Base-by-base conservation (phyloP, 768 basidiomycete species). In the Suillus lakei region DNA sequence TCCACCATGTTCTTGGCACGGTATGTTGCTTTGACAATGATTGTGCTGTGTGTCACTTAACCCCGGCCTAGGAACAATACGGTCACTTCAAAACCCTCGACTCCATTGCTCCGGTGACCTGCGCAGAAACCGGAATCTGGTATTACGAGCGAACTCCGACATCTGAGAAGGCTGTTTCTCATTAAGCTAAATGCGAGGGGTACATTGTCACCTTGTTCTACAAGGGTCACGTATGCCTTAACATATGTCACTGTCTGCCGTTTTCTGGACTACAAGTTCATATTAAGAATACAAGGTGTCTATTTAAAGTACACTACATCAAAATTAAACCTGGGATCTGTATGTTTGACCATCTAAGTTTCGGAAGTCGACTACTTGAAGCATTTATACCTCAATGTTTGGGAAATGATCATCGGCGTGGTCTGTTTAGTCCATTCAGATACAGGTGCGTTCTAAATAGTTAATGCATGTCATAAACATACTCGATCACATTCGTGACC, bases 1-100 rank as follows among this genome's bases (percentile, higher is more conserved):
- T 86, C 75, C 84, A 81, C 69, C 90, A 92, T 72, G 87, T 91
- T 48, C 75, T 82, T 62, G 90, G 91, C 63, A 85, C 85, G 21
- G 87, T 88, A 67, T 65, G 84, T 77, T 18, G 16, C 36, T n/a
- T 53, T 61, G 5, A 30, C 44, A 28, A 36, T 53, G 32, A 53
- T 4, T 16, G 30, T 58, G 30, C 28, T 30, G 30, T 21, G 10
- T 38, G 41, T 61, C 26, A 39, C 8, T 39, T 26, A 26, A 58
- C 16, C 56, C 56, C 46, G 43, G 61, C 8, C 30, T 66, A 87
- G 86, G 86, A 88, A 71, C 88, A 90, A 81, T 89, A 84, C 68
- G 87, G 88, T 16, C 77, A 77, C 48, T 88, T 82, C 79, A 90
- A 90, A 73, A 80, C 83, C 6, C 51, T 91, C 38, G 82, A 89